Evolutionary conservation across 2,329 filamentous ascomycete genomes (phyloP).

Genomic region (Septoria petroselini): DNA sequence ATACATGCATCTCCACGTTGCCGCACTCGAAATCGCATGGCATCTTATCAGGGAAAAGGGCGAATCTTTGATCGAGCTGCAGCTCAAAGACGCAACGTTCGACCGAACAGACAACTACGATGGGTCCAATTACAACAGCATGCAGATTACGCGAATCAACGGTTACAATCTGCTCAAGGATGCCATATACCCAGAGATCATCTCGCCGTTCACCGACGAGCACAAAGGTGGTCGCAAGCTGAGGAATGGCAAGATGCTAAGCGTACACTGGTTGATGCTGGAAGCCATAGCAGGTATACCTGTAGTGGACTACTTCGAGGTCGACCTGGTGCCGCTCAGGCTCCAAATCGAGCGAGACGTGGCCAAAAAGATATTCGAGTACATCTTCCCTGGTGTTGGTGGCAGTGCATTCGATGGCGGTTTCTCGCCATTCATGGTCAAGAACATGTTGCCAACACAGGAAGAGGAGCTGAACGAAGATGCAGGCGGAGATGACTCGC

Average conservation of each 20-base stretch:
- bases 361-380: slow-evolving; percentile 90
- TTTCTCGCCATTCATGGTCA: slow-evolving; percentile 61
- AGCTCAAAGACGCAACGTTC: slow-evolving; percentile 85
- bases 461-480: slow-evolving; percentile 50
- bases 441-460: slow-evolving; percentile 48
- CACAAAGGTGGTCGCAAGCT: slow-evolving; percentile 52
- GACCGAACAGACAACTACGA: slow-evolving; percentile 96
- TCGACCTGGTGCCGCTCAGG: slow-evolving; percentile 87
- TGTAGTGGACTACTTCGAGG: slow-evolving; percentile 94
- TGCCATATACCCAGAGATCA: slow-evolving; percentile 93
- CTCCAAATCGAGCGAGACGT: slow-evolving; percentile 91
- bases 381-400: slow-evolving; percentile 87
- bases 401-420: slow-evolving; percentile 48
- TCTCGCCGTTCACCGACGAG: slow-evolving; percentile 78
- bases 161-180: slow-evolving; percentile 87
- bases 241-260: slow-evolving; percentile 79
- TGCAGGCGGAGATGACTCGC: slow-evolving; percentile 45
- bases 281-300: slow-evolving; percentile 97
- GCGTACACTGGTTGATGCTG: slow-evolving; percentile 96
- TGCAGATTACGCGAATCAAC: slow-evolving; percentile 82
- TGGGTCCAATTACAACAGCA: slow-evolving; percentile 88
- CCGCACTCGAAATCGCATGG: slow-evolving; percentile 95
- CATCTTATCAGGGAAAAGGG: slow-evolving; percentile 79
- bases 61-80: slow-evolving; percentile 84
- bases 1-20: slow-evolving; percentile 85